Base-by-base conservation (phyloP, 768 basidiomycete species). In the Xanthoconium stramineum region DNA sequence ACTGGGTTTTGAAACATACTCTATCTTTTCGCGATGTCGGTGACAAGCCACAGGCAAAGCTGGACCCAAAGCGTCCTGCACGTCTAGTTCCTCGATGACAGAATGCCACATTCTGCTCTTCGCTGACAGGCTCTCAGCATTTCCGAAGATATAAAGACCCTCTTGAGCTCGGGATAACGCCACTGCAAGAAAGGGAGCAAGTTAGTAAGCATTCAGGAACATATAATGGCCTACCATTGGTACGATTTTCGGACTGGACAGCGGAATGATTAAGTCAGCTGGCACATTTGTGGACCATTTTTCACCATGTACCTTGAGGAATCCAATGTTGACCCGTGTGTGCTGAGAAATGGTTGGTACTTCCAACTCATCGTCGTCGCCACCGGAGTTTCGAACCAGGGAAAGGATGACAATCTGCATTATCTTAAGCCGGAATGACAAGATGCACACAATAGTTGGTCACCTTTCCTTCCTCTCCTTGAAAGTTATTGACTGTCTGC, bases 401-500 rank as follows among this genome's bases (percentile, higher is more conserved):
- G 87, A 89, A 10, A 91, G 74, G 29, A 91, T 88, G 33, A 91
- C 80, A 50, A 91, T 79, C 75, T 86, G 56, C 11, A 6, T 12
- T n/a, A 47, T 53, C 2, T 43, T 55, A 49, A 63, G 45, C 35
- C 17, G 20, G 50, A 24, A 13, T 19, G 5, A 11, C 12, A 20
- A 33, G 37, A 54, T n/a, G 13, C n/a, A 20, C 15, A 33, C n/a
- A 11, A 42, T 19, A 4, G 1, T 38, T 0, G 45, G 65, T 17
- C 60, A 81, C 83, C 64, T 77, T 81, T 2, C 80, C 84, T 72
- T 89, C 88, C 56, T 86, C 83, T 3, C 88, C 89, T 69, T 91
- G 90, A 64, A 83, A 91, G 48, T 85, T 89, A 58, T 92, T 89
- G 2, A 91, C 80, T 0, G 89, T 91, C 6, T 89, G 80, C 6